A percentile compares a stretch with the other conserved stretches of the same genome.
Evolutionary conservation across 345 rosid genomes (phyloP).

Genomic region (Citrus inodora): DNA sequence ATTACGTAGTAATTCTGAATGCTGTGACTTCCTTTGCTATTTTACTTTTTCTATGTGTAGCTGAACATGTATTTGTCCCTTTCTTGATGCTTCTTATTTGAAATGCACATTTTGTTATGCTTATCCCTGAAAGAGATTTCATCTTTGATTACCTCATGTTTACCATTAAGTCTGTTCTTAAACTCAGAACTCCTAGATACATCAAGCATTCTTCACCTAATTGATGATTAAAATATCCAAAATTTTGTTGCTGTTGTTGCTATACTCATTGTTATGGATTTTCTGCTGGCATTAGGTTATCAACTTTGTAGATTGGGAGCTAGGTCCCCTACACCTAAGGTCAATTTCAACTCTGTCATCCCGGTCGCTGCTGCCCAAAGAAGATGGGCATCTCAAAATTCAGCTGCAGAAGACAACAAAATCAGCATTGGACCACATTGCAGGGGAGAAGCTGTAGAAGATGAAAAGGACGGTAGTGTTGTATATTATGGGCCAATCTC

Average conservation of each 20-base stretch:
- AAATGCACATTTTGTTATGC: background rate
- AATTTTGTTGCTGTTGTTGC: background rate
- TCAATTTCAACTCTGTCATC: constrained; percentile 18
- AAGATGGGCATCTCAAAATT: constrained; percentile 66
- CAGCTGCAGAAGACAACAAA: constrained; percentile 47
- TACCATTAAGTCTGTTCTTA: background rate
- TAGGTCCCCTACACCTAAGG: constrained; percentile 28
- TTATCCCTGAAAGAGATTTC: background rate
- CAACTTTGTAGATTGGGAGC: constrained; percentile 28
- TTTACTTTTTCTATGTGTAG: background rate
- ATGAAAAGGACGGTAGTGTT: constrained; percentile 44
- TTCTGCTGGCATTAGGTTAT: constrained; percentile 36
- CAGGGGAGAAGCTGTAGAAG: constrained; percentile 30
- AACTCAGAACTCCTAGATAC: background rate
- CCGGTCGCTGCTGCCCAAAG: constrained; percentile 25
- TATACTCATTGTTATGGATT: background rate
- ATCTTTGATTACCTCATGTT: background rate
- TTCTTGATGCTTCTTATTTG: background rate
- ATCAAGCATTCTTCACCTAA: background rate
- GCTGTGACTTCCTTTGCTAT: background rate
- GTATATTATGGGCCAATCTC: constrained; percentile 84
- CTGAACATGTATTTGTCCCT: background rate
- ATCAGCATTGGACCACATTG: constrained; percentile 74
- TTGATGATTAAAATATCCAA: background rate
- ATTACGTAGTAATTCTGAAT: background rate